These are phyloP conservation scores for Plectranthus barbatus DNA, from an alignment of 257 asterid species.

Conservation along the genomic window DNA sequence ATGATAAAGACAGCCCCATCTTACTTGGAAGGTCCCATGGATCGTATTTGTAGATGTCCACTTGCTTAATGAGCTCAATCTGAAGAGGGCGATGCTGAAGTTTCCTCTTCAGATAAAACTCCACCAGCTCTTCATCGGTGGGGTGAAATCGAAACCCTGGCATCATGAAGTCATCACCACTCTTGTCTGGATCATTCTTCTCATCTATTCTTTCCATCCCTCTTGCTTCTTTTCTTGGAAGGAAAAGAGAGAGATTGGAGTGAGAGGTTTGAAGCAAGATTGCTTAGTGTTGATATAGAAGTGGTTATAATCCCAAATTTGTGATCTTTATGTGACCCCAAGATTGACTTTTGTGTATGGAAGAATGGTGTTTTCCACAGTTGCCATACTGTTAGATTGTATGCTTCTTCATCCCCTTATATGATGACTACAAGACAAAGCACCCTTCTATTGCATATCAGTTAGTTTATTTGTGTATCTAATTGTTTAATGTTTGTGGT, in stretches of 20 bases:
- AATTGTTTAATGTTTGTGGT: background rate
- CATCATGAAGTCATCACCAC: conserved; percentile 51
- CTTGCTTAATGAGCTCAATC: conserved; percentile 72
- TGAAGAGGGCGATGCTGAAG: conserved; percentile 58
- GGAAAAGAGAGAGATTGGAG: no score
- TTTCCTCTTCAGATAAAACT: conserved; percentile 59
- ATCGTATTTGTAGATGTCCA: conserved; percentile 75
- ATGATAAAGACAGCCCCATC: background rate
- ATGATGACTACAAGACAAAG: conserved; percentile 39
- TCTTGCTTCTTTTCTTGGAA: background rate
- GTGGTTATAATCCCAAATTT: conserved; percentile 37
- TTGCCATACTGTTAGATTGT: conserved; percentile 30
- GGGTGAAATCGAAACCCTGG: conserved; percentile 91
- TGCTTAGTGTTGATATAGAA: background rate
- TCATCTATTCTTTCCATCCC: conserved; percentile 32
- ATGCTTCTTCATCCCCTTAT: conserved; percentile 17
- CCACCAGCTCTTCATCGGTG: conserved; percentile 80
- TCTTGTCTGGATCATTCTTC: conserved; percentile 40
- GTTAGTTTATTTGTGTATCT: background rate
- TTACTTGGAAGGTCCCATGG: conserved; percentile 96
- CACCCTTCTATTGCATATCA: conserved; percentile 32
- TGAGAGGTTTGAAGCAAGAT: conserved; percentile 19
- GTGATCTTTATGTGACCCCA: conserved; percentile 42
- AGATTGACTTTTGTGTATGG: conserved; percentile 25
- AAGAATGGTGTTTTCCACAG: conserved; percentile 36